Conservation (phyloP, 305 asterid genomes). For the Fraxinus platypoda region DNA sequence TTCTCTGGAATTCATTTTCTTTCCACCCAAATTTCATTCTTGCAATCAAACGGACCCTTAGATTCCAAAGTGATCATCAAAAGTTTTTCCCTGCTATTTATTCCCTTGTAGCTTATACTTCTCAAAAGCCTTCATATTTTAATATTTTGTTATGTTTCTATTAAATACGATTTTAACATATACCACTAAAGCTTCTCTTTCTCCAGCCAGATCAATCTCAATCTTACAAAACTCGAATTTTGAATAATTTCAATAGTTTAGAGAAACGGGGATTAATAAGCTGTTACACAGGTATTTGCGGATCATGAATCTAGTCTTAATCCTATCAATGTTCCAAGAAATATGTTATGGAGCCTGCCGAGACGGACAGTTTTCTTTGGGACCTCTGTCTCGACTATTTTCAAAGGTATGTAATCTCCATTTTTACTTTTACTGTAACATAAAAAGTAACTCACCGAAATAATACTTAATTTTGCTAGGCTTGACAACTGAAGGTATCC, state of each 20-base stretch:
- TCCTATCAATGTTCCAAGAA: constrained; percentile 80
- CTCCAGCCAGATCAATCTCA: not conserved
- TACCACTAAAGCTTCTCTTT: not conserved
- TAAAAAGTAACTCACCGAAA: constrained; percentile 25
- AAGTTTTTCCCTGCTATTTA: not conserved
- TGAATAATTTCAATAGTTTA: not conserved
- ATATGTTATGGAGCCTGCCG: constrained; percentile 65
- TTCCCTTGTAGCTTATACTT: not conserved
- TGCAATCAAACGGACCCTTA: too few species aligned
- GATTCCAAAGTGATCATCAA: not conserved
- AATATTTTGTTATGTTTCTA: not conserved
- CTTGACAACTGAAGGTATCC: constrained; percentile 66
- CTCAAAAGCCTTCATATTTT: not conserved
- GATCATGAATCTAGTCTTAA: constrained; percentile 78
- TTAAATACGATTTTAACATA: not conserved
- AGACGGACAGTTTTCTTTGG: constrained; percentile 89
- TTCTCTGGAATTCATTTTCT: too few species aligned
- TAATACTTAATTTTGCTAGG: constrained; percentile 46
- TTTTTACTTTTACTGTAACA: constrained; percentile 14
- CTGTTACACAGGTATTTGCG: constrained; percentile 63
- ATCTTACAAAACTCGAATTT: not conserved
- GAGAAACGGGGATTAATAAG: not conserved
- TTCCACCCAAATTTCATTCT: too few species aligned
- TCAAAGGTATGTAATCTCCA: constrained; percentile 53
- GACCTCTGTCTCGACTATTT: constrained; percentile 78